Conservation (phyloP, 352 stramenopile species). For the Phytophthora crassamura region DNA sequence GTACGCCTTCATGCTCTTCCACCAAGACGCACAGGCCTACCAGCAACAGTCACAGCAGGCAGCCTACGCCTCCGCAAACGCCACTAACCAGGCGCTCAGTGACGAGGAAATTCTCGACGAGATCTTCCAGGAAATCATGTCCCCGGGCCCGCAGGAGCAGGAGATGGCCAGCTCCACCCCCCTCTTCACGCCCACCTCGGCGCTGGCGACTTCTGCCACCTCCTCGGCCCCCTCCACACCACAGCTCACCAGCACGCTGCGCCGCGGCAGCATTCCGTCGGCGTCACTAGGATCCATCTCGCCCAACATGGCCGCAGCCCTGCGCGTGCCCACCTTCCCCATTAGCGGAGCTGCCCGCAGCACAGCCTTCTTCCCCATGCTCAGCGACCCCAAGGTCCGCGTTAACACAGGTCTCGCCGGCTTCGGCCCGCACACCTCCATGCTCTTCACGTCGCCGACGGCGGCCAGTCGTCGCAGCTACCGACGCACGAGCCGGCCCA, state of each 20-base stretch:
- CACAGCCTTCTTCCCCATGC: conserved; percentile 32
- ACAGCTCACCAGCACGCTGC: conserved; percentile 34
- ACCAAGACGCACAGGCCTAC: conserved; percentile 19
- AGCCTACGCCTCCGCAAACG: conserved; percentile 10
- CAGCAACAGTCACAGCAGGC: conserved; percentile 19
- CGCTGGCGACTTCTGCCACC: conserved; percentile 15
- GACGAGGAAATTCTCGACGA: conserved; percentile 55
- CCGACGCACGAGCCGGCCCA: conserved; percentile 25
- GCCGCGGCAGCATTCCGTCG: conserved; percentile 31
- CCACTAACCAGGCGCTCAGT: conserved; percentile 35
- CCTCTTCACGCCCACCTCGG: conserved; percentile 21
- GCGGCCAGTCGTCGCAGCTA: conserved; percentile 21
- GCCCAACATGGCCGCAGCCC: conserved; percentile 31
- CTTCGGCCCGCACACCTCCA: conserved; percentile 29
- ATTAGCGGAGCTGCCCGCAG: conserved; percentile 19
- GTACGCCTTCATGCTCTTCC: conserved; percentile 41
- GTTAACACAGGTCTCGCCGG: conserved; percentile 17
- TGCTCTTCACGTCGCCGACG: conserved; percentile 40
- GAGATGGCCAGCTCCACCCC: conserved; percentile 7
- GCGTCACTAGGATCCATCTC: conserved; percentile 38
- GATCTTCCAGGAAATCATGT: conserved; percentile 52
- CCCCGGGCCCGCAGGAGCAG: conserved; percentile 28
- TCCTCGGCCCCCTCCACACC: conserved; percentile 37
- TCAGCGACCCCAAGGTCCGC: conserved; percentile 33
- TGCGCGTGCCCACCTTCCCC: conserved; percentile 31